phyloP scores from a whole-genome alignment of 108 stramenopile species.

The Pseudonitzschia multiseries region DNA sequence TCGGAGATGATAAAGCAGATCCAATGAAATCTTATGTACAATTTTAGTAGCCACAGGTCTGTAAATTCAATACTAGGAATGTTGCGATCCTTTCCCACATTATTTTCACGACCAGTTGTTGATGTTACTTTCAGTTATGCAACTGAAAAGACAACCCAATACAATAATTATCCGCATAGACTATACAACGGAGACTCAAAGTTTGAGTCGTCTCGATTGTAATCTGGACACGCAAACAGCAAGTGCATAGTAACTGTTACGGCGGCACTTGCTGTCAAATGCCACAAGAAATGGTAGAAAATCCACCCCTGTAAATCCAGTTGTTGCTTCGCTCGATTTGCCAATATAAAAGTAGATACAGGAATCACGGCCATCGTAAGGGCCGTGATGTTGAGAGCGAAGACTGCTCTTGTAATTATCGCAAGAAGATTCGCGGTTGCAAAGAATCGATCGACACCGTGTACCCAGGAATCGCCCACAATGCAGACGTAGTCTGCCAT shows the following conservation, averaged over 20 bases:
- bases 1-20: no score
- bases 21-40: no score
- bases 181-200: no score
- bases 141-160: no score
- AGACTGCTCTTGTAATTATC: not conserved
- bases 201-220: not conserved
- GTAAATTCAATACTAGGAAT: no score
- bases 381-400: not conserved
- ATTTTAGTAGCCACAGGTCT: no score
- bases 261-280: conserved; percentile 7
- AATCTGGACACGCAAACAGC: conserved; percentile 12
- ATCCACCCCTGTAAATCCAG: conserved; percentile 19
- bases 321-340: conserved; percentile 21
- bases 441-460: conserved; percentile 30
- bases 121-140: no score
- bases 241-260: conserved; percentile 9
- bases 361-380: conserved; percentile 1
- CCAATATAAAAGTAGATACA: conserved; percentile 9
- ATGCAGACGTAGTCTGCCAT: conserved; percentile 32
- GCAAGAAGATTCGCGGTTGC: conserved; percentile 9
- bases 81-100: no score
- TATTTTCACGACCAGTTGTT: no score
- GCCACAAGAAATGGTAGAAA: conserved; percentile 23
- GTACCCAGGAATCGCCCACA: conserved; percentile 8
- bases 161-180: no score